These are phyloP conservation scores for Epichloe glyceriae DNA, from an alignment of 2,329 filamentous ascomycete genomes.

Conservation along the genomic window DNA sequence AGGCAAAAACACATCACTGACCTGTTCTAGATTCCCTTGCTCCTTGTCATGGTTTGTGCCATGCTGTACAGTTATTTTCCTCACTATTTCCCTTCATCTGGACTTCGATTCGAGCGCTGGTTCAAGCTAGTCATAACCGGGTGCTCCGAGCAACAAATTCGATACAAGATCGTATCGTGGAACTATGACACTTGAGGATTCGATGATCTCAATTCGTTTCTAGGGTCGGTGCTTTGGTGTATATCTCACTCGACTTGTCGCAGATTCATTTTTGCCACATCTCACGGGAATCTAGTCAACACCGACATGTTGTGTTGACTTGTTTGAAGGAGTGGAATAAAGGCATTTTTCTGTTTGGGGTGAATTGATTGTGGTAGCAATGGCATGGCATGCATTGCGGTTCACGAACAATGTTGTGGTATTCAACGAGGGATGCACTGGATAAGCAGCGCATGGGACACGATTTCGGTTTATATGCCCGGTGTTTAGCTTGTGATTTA, in stretches of 20 bases:
- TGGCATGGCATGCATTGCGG: background rate
- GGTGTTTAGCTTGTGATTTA: background rate
- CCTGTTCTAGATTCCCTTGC: slow-evolving; percentile 31
- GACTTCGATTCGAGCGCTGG: slow-evolving; percentile 20
- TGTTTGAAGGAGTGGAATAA: background rate
- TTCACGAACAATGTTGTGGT: background rate
- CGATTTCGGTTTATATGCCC: background rate
- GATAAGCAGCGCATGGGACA: background rate
- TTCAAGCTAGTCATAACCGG: slow-evolving; percentile 14
- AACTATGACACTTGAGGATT: slow-evolving; percentile 12
- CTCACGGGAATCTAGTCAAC: background rate
- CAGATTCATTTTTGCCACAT: background rate
- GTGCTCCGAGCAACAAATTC: slow-evolving; percentile 14
- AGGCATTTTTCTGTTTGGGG: background rate
- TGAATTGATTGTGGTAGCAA: background rate
- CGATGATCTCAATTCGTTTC: too few relatives aligned
- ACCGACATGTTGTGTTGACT: background rate
- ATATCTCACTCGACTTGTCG: background rate
- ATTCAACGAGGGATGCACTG: background rate
- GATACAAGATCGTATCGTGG: slow-evolving; percentile 14
- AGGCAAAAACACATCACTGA: background rate
- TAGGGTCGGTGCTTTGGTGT: background rate
- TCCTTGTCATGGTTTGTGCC: slow-evolving; percentile 33
- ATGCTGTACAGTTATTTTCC: slow-evolving; percentile 38
- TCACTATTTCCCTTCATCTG: slow-evolving; percentile 27